Evolutionary conservation across 768 basidiomycete species (phyloP), one percentile per base, ranked within the genome.

Genomic region (Russula sp.): DNA sequence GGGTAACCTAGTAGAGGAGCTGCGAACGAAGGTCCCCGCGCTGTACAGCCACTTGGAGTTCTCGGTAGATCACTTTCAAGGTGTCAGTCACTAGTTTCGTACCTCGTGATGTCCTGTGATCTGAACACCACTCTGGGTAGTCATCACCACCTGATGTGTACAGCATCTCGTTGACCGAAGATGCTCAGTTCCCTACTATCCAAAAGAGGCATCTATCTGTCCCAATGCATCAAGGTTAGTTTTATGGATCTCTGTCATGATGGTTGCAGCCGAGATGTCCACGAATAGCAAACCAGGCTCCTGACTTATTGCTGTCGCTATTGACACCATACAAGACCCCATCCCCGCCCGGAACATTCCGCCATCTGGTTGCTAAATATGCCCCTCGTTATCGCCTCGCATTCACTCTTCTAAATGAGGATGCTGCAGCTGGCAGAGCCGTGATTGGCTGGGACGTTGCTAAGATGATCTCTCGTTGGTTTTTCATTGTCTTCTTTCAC

Each of bases 351-450:
- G 47, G 51, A 14, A 72, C 82, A 57, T 75, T 78, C 57, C 77
- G 79, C 32, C 77, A 82, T 34, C 75, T 82, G 40, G 76, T 84
- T 20, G 82, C 84, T 44, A 91, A 90, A 73, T 98, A 91, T 72
- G 82, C 94, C 13, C 81, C 85, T 5, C 84, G 84, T 50, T 91
- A 91, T 73, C 87, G 93, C 48, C 81, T 98, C 14, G 85, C 92
- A n/a, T 97, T 98, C 76, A 91, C 89, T 14, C 77, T 99, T 7
- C 75, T 99, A 56, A 96, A 98, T 71, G 93, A 98, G 75, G 90
- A 98, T 71, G 83, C 89, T 4, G 77, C 88, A 1, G 79, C 80
- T 13, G 88, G 88, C 6, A 78, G 77, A 22, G 77, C 79, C 31
- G 79, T 86, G 18, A 64, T 78, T 35, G 76, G 80, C 6, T 98